These are phyloP conservation scores for Microascus cirrosus DNA, from an alignment of 2,329 filamentous ascomycete genomes.

Conservation along the genomic window DNA sequence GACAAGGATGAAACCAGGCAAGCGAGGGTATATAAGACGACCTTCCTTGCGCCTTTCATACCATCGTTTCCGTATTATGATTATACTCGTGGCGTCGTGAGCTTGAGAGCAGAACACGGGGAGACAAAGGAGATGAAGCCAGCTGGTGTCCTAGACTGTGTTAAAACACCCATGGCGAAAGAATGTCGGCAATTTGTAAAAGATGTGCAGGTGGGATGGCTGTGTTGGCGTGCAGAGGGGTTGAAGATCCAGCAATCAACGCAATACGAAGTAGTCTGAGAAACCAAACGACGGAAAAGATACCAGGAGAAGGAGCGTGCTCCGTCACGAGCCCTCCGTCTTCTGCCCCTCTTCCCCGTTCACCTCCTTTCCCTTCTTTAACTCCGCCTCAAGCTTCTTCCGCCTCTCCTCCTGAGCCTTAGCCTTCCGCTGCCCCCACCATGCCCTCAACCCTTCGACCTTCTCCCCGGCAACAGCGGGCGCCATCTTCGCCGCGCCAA, in stretches of 20 bases:
- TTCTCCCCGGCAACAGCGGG: conserved; percentile 25
- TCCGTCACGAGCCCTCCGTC: not conserved
- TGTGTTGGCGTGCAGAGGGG: no score
- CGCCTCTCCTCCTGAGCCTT: conserved; percentile 21
- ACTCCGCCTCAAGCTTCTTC: conserved; percentile 21
- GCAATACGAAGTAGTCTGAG: no score
- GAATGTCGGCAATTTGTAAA: not conserved
- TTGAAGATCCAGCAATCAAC: no score
- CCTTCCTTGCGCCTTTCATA: not conserved
- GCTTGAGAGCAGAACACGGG: not conserved
- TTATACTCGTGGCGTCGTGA: not conserved
- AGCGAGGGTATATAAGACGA: not conserved
- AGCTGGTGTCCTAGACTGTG: not conserved
- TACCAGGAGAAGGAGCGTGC: no score
- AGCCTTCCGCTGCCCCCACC: conserved; percentile 16
- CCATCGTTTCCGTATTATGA: not conserved
- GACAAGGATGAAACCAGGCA: not conserved
- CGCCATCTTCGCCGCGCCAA: conserved; percentile 18
- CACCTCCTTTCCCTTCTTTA: conserved; percentile 12
- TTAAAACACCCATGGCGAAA: not conserved
- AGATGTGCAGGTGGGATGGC: not conserved
- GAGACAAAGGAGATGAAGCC: not conserved
- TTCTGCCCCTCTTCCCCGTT: conserved; percentile 5
- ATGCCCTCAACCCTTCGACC: conserved; percentile 17
- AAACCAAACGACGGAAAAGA: no score